Percentiles rank a stretch among this genome's conserved stretches.
Evolutionary conservation across 371 early-diverging fungal genomes (phyloP).

Genomic region (Furculomyces boomerangus): DNA sequence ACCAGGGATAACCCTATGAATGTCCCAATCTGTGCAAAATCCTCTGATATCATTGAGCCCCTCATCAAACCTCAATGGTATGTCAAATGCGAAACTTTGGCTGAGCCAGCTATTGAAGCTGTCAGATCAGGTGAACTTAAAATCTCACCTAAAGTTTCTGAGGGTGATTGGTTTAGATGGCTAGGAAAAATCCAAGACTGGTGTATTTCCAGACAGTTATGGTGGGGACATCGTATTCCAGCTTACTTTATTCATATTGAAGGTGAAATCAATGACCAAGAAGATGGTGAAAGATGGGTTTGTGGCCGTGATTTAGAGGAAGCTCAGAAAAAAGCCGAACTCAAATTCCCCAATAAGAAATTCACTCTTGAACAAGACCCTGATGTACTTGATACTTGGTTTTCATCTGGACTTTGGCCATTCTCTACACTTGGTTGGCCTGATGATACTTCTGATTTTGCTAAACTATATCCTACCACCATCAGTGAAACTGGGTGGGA

Average conservation of each 20-base stretch:
- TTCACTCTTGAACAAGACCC: slow-evolving; percentile 71
- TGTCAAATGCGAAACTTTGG: slow-evolving; percentile 88
- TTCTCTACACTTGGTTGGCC: slow-evolving; percentile 98
- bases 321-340: slow-evolving; percentile 53
- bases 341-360: slow-evolving; percentile 44
- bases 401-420: slow-evolving; percentile 98
- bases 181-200: slow-evolving; percentile 93
- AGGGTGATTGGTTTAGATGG: slow-evolving; percentile 95
- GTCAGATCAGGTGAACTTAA: slow-evolving; percentile 70
- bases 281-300: slow-evolving; percentile 49
- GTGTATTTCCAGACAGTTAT: slow-evolving; percentile 98
- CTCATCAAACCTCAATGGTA: slow-evolving; percentile 99
- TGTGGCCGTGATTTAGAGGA: slow-evolving; percentile 66
- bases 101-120: slow-evolving; percentile 68
- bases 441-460: slow-evolving; percentile 64
- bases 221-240: slow-evolving; percentile 99
- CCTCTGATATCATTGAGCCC: slow-evolving; percentile 96
- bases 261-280: slow-evolving; percentile 34
- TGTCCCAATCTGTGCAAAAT: slow-evolving; percentile 72
- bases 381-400: slow-evolving; percentile 99
- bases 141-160: slow-evolving; percentile 79
- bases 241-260: slow-evolving; percentile 86
- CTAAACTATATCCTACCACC: slow-evolving; percentile 81
- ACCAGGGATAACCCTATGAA: slow-evolving; percentile 84
- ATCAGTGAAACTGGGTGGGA: slow-evolving; percentile 98